Evolutionary conservation across 1,139 yeast genomes (phyloP), one percentile per base, ranked within the genome.

Genomic region (Arxiozyma telluris): DNA sequence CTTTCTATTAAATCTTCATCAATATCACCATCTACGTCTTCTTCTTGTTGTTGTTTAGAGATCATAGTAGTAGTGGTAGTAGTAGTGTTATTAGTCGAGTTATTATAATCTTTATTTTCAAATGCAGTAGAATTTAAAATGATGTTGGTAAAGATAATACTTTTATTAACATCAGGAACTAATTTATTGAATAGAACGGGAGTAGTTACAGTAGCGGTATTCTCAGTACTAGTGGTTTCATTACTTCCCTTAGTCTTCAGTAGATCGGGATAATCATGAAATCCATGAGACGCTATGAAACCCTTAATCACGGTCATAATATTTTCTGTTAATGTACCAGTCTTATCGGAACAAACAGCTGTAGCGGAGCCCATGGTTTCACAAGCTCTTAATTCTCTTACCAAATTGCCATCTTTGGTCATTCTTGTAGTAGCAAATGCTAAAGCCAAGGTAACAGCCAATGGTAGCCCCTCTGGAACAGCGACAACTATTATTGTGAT

Each of bases 341-440:
- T 93, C 70, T 93, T 93, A 73, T 93, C 99, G 0, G 98, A 89
- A 70, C 98, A 94, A 52, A 93, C 78, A 4, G 97, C 93, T 17
- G 98, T 93, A 2, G 98, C 98, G 49, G 96, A 91, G 50, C 99
- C 98, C 98, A 93, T 93, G 18, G 96, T 93, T 71, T 93, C 99
- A 78, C 98, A 93, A 50, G 96, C 85, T 64, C 84, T 84, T 62
- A 93, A 77, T 7, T 89, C 96, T 63, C 98, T 81, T n/a, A 93
- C 98, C 65, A 93, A 76, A 68, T 93, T 93, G 63, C 96, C 96
- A 69, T 93, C 96, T 69, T 87, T 88, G 27, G 96, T 91, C 98
- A 93, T 93, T 71, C 98, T 80, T 12, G 96, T 91, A 3, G 98
- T 93, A 2, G 98, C 98, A 75, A 93, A 93, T 0, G 98, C 98